phyloP scores from a whole-genome alignment of 306 rosid species.

The Trifolium fragiferum region DNA sequence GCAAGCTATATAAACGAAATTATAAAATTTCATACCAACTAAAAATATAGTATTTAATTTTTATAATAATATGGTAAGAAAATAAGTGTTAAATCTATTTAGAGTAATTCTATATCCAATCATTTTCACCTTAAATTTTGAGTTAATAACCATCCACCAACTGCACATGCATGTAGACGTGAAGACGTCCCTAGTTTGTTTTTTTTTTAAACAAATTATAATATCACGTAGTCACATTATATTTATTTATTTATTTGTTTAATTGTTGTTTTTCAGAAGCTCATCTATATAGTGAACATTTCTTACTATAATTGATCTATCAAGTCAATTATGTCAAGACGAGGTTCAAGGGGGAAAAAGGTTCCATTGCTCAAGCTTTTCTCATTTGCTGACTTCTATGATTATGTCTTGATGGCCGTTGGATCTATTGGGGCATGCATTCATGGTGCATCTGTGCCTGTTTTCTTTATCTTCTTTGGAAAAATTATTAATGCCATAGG shows the following conservation, averaged over 20 bases:
- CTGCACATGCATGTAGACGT: too few species aligned
- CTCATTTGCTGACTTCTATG: slow-evolving; percentile 74
- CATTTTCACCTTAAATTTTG: too few species aligned
- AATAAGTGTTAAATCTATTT: too few species aligned
- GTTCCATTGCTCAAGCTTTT: slow-evolving; percentile 71
- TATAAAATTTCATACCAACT: too few species aligned
- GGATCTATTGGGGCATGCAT: slow-evolving; percentile 81
- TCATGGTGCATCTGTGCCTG: slow-evolving; percentile 92
- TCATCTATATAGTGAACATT: slow-evolving; percentile 15
- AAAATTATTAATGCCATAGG: slow-evolving; percentile 77
- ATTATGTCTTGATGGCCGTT: slow-evolving; percentile 64
- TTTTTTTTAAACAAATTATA: too few species aligned
- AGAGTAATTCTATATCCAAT: too few species aligned
- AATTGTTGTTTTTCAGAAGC: background rate
- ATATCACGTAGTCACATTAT: background rate
- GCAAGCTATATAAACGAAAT: too few species aligned
- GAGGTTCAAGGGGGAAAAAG: slow-evolving; percentile 35
- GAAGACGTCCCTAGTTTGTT: too few species aligned
- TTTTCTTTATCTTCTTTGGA: slow-evolving; percentile 89
- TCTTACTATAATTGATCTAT: background rate
- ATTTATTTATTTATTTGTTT: background rate
- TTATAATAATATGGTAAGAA: too few species aligned
- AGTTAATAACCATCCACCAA: too few species aligned
- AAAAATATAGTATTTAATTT: too few species aligned
- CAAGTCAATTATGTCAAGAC: slow-evolving; percentile 40